Conservation (phyloP, 1,284 basidiomycete species). For the Puccinia polysora region DNA sequence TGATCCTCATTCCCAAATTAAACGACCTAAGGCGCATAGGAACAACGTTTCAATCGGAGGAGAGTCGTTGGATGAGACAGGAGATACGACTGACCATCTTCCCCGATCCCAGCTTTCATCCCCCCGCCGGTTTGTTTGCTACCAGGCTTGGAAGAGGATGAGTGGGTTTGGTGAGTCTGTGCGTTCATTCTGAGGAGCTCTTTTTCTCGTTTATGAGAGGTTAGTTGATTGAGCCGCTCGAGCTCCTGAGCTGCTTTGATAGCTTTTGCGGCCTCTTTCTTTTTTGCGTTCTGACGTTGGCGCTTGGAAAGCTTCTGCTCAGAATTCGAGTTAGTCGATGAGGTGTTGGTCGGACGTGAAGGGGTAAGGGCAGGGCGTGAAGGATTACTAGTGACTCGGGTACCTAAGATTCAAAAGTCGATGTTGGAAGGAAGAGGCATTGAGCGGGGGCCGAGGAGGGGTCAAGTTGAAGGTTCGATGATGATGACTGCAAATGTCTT, state of each 20-base stretch:
- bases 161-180: constrained; percentile 5
- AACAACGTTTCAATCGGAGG: too few relatives aligned
- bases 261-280: constrained; percentile 40
- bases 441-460: too few relatives aligned
- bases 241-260: constrained; percentile 29
- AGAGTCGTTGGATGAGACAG: too few relatives aligned
- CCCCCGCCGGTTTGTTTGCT: neutral
- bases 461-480: too few relatives aligned
- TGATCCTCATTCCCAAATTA: too few relatives aligned
- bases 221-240: constrained; percentile 20
- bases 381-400: neutral
- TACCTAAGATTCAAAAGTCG: constrained; percentile 9
- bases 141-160: neutral
- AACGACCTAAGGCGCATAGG: too few relatives aligned
- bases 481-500: too few relatives aligned
- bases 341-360: neutral
- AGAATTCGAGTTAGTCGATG: neutral
- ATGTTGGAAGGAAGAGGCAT: too few relatives aligned
- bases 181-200: constrained; percentile 26
- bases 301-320: constrained; percentile 20
- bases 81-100: constrained; percentile 8
- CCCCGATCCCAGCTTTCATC: neutral
- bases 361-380: neutral
- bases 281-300: constrained; percentile 41
- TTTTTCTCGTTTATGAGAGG: constrained; percentile 36